Evolutionary conservation across 2,329 filamentous ascomycete species (phyloP).

Genomic region (Cladorrhinum sp.): DNA sequence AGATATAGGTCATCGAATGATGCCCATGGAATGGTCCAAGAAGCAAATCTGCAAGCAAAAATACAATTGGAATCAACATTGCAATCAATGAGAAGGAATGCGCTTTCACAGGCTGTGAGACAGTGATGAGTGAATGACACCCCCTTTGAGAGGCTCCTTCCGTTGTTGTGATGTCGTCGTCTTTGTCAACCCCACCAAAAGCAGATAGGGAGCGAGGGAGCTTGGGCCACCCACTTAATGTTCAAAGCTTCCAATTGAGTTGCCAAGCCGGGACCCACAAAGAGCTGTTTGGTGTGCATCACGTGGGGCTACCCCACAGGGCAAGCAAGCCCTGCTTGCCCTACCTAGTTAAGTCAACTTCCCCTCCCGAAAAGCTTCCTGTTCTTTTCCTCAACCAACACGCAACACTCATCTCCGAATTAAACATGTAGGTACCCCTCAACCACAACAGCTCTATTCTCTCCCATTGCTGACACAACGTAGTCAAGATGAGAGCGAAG

Average conservation of each 20-base stretch:
- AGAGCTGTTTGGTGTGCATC: slow-evolving; percentile 15
- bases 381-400: slow-evolving; percentile 27
- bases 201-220: slow-evolving; percentile 14
- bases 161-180: not conserved
- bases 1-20: no score
- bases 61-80: no score
- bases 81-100: no score
- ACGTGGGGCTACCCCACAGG: slow-evolving; percentile 30
- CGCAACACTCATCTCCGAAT: slow-evolving; percentile 28
- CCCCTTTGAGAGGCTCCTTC: not conserved
- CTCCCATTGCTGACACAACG: slow-evolving; percentile 11
- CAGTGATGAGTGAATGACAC: not conserved
- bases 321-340: slow-evolving; percentile 28
- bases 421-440: slow-evolving; percentile 23
- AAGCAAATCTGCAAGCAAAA: no score
- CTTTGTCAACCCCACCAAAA: not conserved
- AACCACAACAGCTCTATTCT: slow-evolving; percentile 1
- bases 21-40: no score
- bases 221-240: slow-evolving; percentile 17
- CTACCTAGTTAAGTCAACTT: slow-evolving; percentile 26
- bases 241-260: slow-evolving; percentile 2
- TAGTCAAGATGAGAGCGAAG: slow-evolving; percentile 81
- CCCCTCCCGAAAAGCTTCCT: slow-evolving; percentile 25
- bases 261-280: not conserved
- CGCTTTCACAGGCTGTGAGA: not conserved